These are phyloP conservation scores for Coemansia furcata DNA, from an alignment of 192 early-diverging fungal species.

Conservation along the genomic window DNA sequence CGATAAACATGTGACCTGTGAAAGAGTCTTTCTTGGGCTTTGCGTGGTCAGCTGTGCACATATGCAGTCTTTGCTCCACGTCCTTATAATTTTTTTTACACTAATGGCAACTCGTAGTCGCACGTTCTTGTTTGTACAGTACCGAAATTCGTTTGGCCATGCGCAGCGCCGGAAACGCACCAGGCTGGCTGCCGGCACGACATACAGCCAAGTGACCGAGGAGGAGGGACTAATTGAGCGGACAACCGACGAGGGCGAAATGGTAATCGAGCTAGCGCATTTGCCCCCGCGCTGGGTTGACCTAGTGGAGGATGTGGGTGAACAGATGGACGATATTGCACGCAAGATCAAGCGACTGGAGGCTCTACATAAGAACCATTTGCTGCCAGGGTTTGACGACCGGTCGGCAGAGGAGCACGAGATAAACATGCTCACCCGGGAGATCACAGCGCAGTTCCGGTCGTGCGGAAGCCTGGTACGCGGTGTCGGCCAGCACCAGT, in stretches of 20 bases:
- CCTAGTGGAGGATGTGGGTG: constrained; percentile 84
- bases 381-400: constrained; percentile 95
- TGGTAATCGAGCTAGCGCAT: constrained; percentile 84
- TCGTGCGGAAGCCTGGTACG: constrained; percentile 77
- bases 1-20: neutral
- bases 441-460: constrained; percentile 90
- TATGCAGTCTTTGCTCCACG: neutral
- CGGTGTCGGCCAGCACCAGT: constrained; percentile 59
- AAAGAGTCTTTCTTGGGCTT: neutral
- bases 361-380: constrained; percentile 79
- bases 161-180: constrained; percentile 48
- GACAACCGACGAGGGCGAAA: constrained; percentile 69
- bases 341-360: constrained; percentile 64
- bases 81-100: neutral
- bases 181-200: constrained; percentile 14
- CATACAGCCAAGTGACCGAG: constrained; percentile 17
- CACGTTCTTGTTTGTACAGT: constrained; percentile 91
- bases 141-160: constrained; percentile 84
- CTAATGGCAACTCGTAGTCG: constrained; percentile 84
- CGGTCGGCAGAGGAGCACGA: constrained; percentile 70
- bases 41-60: neutral
- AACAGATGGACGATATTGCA: constrained; percentile 64
- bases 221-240: constrained; percentile 55
- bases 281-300: constrained; percentile 95
- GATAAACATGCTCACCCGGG: constrained; percentile 78